Evolutionary conservation across 257 asterid species (phyloP).

Genomic region (Knoxia roxburghii): DNA sequence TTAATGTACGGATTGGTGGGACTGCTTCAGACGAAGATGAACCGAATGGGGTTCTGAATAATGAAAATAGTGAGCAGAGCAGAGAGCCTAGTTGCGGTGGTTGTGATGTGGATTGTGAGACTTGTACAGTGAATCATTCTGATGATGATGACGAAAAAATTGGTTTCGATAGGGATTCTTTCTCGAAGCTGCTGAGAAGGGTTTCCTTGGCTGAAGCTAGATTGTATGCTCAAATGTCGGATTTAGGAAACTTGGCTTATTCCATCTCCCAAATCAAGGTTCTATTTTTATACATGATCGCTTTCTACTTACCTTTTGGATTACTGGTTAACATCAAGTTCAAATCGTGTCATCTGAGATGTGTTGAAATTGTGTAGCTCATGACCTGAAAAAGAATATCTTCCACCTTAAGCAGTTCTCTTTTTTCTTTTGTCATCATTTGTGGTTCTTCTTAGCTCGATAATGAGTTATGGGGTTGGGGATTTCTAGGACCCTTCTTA

Average conservation of each 20-base stretch:
- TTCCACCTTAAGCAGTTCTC: too few relatives aligned
- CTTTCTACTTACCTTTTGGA: background rate
- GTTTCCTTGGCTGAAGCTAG: slow-evolving; percentile 82
- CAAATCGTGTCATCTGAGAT: slow-evolving; percentile 1
- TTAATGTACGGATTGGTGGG: slow-evolving; percentile 36
- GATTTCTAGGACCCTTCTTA: background rate
- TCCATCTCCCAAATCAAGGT: slow-evolving; percentile 84
- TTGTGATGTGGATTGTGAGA: slow-evolving; percentile 44
- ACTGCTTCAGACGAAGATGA: slow-evolving; percentile 14
- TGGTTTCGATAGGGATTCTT: slow-evolving; percentile 60
- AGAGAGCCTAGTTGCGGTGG: slow-evolving; percentile 17
- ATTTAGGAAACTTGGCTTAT: slow-evolving; percentile 85
- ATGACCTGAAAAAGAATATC: too few relatives aligned
- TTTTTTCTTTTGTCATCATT: background rate
- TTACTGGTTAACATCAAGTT: background rate
- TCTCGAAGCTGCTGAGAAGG: slow-evolving; percentile 62
- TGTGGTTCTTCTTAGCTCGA: background rate
- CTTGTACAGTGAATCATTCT: slow-evolving; percentile 40
- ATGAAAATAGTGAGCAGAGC: slow-evolving; percentile 5
- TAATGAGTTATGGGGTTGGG: background rate
- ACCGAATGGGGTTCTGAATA: slow-evolving; percentile 4
- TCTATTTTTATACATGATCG: background rate
- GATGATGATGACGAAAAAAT: slow-evolving; percentile 48
- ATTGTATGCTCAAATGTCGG: slow-evolving; percentile 70
- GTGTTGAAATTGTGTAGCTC: background rate